Evolutionary conservation across 805 yeast species (phyloP).

Genomic region (Saccharomycopsis guyanensis): DNA sequence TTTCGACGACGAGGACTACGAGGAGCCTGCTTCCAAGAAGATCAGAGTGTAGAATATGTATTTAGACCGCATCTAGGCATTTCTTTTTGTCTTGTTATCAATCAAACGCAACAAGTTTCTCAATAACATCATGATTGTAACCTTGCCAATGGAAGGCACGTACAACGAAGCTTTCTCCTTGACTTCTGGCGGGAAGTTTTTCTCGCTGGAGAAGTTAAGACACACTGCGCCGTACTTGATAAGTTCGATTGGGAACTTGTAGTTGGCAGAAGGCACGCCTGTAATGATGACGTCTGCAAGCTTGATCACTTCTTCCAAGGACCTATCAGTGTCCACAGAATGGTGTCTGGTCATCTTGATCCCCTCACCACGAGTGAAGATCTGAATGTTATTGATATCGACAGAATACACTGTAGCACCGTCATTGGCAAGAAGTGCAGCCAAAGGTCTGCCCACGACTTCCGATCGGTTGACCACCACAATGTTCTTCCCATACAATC

Average conservation of each 20-base stretch:
- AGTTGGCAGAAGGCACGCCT: conserved; percentile 81
- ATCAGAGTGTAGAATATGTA: not conserved
- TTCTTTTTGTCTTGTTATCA: conserved; percentile 42
- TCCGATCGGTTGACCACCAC: conserved; percentile 91
- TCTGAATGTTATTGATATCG: conserved; percentile 80
- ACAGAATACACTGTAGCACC: conserved; percentile 95
- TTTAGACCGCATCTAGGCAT: not conserved
- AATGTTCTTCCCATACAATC: conserved; percentile 87
- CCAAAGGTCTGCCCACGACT: conserved; percentile 95
- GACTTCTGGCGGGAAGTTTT: conserved; percentile 72
- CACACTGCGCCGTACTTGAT: conserved; percentile 85
- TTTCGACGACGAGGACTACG: conserved; percentile 43
- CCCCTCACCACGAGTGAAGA: conserved; percentile 91
- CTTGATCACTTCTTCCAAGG: conserved; percentile 58
- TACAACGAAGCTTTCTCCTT: conserved; percentile 83
- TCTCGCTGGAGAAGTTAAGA: conserved; percentile 81
- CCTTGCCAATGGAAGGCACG: conserved; percentile 95
- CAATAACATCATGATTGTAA: conserved; percentile 88
- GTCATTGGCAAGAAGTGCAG: conserved; percentile 92
- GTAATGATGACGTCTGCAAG: conserved; percentile 89
- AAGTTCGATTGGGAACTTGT: conserved; percentile 78
- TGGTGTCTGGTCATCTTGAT: conserved; percentile 74
- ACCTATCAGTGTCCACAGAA: conserved; percentile 48
- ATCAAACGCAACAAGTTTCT: conserved; percentile 81
- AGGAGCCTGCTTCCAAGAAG: not conserved